Conservation (phyloP, 176 grass and related monocot genomes). For the Phoenix dactylifera region DNA sequence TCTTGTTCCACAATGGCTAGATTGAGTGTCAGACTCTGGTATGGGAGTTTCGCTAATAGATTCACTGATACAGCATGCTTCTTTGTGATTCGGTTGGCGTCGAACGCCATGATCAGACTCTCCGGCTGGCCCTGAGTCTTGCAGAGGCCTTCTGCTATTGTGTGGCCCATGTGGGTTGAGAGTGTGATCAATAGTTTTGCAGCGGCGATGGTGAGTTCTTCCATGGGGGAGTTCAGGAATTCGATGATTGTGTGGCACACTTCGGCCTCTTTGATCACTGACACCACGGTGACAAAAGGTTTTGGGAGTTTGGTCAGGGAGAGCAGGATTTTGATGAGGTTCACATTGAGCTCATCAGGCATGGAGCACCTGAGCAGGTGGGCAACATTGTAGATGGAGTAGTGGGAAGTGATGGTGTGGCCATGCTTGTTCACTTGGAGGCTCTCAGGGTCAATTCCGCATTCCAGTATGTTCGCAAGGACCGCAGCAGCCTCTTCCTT, state of each 20-base stretch:
- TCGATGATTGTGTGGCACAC: slow-evolving; percentile 42
- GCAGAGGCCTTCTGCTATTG: slow-evolving; percentile 66
- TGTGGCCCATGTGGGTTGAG: slow-evolving; percentile 57
- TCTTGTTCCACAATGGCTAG: slow-evolving; percentile 38
- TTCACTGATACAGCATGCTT: slow-evolving; percentile 46
- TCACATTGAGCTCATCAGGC: slow-evolving; percentile 54
- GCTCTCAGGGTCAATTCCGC: slow-evolving; percentile 30
- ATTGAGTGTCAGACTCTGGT: slow-evolving; percentile 65
- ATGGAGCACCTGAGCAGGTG: slow-evolving; percentile 75
- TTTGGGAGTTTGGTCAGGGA: slow-evolving; percentile 33
- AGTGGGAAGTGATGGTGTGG: slow-evolving; percentile 75
- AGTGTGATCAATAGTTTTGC: slow-evolving; percentile 50
- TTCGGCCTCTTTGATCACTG: slow-evolving; percentile 61
- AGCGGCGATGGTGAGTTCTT: slow-evolving; percentile 36
- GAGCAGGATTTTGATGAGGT: slow-evolving; percentile 55
- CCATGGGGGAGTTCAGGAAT: slow-evolving; percentile 33
- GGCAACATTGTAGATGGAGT: slow-evolving; percentile 76
- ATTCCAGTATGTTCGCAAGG: slow-evolving; percentile 75
- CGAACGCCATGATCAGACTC: slow-evolving; percentile 46
- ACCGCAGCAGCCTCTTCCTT: slow-evolving; percentile 50
- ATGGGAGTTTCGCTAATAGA: slow-evolving; percentile 55
- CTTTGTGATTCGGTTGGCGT: slow-evolving; percentile 38
- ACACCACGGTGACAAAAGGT: slow-evolving; percentile 50
- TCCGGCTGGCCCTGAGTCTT: slow-evolving; percentile 40
- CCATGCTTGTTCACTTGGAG: slow-evolving; percentile 75